Conservation (phyloP, 441 rosid genomes). For the Gossypium laxum region DNA sequence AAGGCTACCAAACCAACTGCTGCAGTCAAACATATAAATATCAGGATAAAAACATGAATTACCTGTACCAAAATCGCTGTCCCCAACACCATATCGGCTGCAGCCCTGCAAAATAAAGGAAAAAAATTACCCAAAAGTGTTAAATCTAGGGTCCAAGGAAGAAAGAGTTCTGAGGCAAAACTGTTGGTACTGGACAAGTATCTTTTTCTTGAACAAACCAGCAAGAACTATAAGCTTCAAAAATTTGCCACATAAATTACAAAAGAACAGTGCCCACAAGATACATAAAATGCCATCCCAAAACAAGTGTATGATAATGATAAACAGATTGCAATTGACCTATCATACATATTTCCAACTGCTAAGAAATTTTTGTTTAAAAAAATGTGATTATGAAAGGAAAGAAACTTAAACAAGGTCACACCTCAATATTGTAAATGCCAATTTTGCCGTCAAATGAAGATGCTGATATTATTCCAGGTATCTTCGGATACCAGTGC, state of each 20-base stretch:
- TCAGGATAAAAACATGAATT: slow-evolving; percentile 11
- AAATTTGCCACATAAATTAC: background rate
- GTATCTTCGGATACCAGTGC: slow-evolving; percentile 94
- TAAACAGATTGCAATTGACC: background rate
- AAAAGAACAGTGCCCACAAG: background rate
- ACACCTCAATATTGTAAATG: slow-evolving; percentile 87
- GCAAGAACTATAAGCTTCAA: background rate
- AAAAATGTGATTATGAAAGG: background rate
- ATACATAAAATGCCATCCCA: background rate
- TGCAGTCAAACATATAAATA: background rate
- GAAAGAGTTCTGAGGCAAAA: background rate
- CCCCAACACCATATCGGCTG: slow-evolving; percentile 52
- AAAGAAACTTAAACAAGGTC: background rate
- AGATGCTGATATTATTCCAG: slow-evolving; percentile 93
- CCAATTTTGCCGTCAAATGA: slow-evolving; percentile 97
- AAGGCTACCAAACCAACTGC: slow-evolving; percentile 2
- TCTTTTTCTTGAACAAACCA: background rate
- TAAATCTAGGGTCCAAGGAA: background rate
- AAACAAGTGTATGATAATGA: background rate
- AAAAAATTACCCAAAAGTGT: background rate
- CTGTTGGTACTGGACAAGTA: background rate
- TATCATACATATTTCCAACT: background rate
- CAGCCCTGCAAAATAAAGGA: slow-evolving; percentile 61
- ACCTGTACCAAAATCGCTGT: slow-evolving; percentile 60
- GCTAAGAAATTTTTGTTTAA: background rate